Base-by-base conservation (phyloP, 2,329 filamentous ascomycete species). In the Stachybotrys chlorohalonatus region DNA sequence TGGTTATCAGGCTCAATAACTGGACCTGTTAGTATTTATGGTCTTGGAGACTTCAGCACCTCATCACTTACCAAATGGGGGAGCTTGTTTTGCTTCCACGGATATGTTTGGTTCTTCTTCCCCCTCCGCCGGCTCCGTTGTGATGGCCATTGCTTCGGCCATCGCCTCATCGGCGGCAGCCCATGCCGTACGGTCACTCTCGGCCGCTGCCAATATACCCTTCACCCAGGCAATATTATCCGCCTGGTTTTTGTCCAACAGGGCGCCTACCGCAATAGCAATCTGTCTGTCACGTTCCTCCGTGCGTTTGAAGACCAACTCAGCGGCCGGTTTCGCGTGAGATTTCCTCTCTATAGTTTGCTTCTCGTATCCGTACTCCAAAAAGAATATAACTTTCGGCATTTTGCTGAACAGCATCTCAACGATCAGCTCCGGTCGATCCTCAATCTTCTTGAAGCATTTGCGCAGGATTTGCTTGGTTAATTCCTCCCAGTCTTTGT, bases 381-480 rank as follows among this genome's bases (percentile, higher is more conserved):
- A 79, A 66, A 90, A 97, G 70, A 89, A 90, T 1, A 90, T 81
- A 0, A 90, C 96, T 49, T 82, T 81, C 52, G 85, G 86, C 55
- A 91, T 87, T 70, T 99, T 99, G 69, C 89, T 95, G 70, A 99
- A 99, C 13, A 99, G 77, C 79, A 99, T 83, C 71, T 99, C 94
- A 1, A 95, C 86, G 52, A 95, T 80, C 47, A 96, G 76, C 58
- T 93, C 89, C 0, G 91, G 91, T 48, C 91, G 82, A 61, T 96
- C 85, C 57, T 94, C 82, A 1, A 97, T 79, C 71, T 94, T 95
- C 65, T 88, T 91, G 54, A 90, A 80, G 59, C 93, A 87, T 64
- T 86, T 87, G 61, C 86, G 85, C 59, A 96, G 81, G 46, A 97
- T 80, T 63, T 96, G 92, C 68, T 86, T 87, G 5, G 90, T 82